Evolutionary conservation across 2,329 filamentous ascomycete genomes (phyloP), one percentile per base, ranked within the genome.

Genomic region (Phyllosticta citribraziliensis): DNA sequence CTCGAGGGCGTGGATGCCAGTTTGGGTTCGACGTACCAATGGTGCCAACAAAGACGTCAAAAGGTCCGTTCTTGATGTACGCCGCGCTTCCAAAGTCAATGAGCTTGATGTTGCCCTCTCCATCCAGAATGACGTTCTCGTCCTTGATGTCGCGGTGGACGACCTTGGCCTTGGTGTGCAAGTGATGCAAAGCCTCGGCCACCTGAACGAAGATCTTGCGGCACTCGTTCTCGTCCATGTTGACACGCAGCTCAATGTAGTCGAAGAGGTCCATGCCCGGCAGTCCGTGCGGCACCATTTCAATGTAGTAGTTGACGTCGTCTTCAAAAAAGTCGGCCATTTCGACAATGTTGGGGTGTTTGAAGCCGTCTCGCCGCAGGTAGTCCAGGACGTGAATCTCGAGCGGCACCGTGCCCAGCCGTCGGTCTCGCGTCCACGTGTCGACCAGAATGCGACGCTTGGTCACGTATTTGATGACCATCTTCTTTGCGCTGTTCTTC

Each of bases 101-200:
- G 69, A 99, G 80, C 77, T 97, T 97, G 75, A 99, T 96, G 67
- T 88, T 87, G 25, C 93, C 92, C 72, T 97, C 92, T 40, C 94
- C 93, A 70, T 99, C 94, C 17, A 99, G 80, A 60, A 99, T 89
- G 30, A 99, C 90, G 68, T 99, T 99, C 76, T 99, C 94, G 69
- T 99, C 94, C 74, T 99, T 99, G 81, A 99, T 97, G 70, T 99
- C 94, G 40, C 94, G 88, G 74, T 99, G 94, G 11, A 99, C 94
- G 9, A 99, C 93, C 57, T 88, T 81, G 0, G 93, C 93, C 72
- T 89, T 93, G 59, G 85, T 91, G 71, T 99, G 94, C 52, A 99
- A 78, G 76, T 97, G 94, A 66, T 95, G 88, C 55, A 99, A 82
- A 6, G 94, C 94, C 69, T 87, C 84, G 10, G 90, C 91, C 11